A percentile compares a stretch with the other conserved stretches of the same genome.
phyloP scores from a whole-genome alignment of 441 rosid species.

The Euphorbia celastroides region DNA sequence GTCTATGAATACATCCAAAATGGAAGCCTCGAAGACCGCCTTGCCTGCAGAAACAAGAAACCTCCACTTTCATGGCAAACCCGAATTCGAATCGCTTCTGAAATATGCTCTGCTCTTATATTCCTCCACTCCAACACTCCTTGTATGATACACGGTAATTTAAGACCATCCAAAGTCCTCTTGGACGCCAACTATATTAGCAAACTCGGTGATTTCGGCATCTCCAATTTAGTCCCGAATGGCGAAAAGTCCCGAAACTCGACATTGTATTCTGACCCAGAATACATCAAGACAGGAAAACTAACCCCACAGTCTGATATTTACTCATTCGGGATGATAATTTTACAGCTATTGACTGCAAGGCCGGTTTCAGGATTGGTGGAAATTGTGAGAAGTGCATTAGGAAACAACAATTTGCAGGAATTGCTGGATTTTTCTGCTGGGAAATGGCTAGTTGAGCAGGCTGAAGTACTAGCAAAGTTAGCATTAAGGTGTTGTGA shows the following conservation, averaged over 20 bases:
- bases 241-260: slow-evolving; percentile 8
- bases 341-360: slow-evolving; percentile 67
- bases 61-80: slow-evolving; percentile 66
- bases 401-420: slow-evolving; percentile 52
- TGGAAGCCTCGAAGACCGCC: slow-evolving; percentile 72
- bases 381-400: slow-evolving; percentile 57
- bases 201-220: slow-evolving; percentile 64
- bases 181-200: slow-evolving; percentile 60
- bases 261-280: slow-evolving; percentile 43
- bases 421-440: slow-evolving; percentile 61
- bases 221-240: slow-evolving; percentile 40
- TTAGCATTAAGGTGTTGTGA: slow-evolving; percentile 71
- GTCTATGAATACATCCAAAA: slow-evolving; percentile 64
- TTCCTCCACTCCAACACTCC: slow-evolving; percentile 85
- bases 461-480: slow-evolving; percentile 47
- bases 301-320: slow-evolving; percentile 65
- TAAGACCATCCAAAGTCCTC: slow-evolving; percentile 78
- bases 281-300: slow-evolving; percentile 41
- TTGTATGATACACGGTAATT: slow-evolving; percentile 66
- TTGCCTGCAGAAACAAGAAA: slow-evolving; percentile 41
- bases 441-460: slow-evolving; percentile 73
- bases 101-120: slow-evolving; percentile 79
- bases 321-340: slow-evolving; percentile 71
- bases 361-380: slow-evolving; percentile 43
- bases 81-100: slow-evolving; percentile 55